phyloP scores from a whole-genome alignment of 2,329 filamentous ascomycete species.

The Colletotrichum gloeosporioides region DNA sequence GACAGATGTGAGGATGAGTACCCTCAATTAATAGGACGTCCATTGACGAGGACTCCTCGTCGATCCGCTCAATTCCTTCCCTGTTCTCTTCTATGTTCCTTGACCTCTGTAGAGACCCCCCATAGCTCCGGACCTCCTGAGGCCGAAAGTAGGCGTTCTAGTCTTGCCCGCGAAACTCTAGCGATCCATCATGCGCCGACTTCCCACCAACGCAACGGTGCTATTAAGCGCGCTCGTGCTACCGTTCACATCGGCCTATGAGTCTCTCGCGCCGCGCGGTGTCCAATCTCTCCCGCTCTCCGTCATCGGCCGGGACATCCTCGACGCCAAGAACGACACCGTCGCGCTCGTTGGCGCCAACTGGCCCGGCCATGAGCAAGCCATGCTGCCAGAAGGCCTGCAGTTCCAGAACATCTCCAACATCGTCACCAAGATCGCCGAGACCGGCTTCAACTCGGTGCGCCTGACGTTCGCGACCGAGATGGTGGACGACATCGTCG shows the following conservation, averaged over 20 bases:
- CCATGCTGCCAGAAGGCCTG: conserved; percentile 62
- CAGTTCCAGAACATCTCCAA: conserved; percentile 55
- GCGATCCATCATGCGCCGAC: background rate
- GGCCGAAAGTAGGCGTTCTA: background rate
- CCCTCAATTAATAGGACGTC: background rate
- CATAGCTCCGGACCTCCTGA: background rate
- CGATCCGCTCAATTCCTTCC: background rate
- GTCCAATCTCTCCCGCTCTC: background rate
- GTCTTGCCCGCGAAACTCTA: background rate
- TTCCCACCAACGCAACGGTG: background rate
- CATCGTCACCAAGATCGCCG: conserved; percentile 55
- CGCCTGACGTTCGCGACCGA: conserved; percentile 61
- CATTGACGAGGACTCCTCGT: background rate
- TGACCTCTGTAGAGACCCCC: background rate
- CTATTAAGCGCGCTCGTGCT: conserved; percentile 14
- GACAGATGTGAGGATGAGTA: background rate
- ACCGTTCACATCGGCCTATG: background rate
- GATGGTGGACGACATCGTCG: conserved; percentile 57
- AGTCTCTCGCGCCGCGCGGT: background rate
- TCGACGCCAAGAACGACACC: conserved; percentile 51
- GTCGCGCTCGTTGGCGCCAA: conserved; percentile 54
- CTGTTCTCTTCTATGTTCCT: background rate
- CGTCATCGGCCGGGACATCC: conserved; percentile 38
- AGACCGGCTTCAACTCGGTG: conserved; percentile 59
- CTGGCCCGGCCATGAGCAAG: conserved; percentile 59